Conservation (phyloP, 768 basidiomycete species). For the Leccinum olivaceopallidum region DNA sequence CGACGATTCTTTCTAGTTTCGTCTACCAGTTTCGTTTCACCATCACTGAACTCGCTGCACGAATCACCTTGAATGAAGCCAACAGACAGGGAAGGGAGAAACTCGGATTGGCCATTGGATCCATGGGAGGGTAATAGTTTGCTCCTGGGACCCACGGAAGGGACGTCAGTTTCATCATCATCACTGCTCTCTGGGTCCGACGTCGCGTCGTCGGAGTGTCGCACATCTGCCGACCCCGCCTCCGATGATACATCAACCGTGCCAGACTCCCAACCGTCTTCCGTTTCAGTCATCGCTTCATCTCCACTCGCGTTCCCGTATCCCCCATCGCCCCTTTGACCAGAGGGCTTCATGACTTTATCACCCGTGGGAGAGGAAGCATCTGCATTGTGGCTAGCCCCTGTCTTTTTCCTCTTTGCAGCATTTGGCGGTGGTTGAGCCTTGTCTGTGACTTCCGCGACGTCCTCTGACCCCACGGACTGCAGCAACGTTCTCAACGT, state of each 20-base stretch:
- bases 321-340: slow-evolving; percentile 20
- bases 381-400: background rate
- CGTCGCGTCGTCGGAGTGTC: slow-evolving; percentile 30
- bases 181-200: slow-evolving; percentile 24
- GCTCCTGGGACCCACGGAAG: slow-evolving; percentile 11
- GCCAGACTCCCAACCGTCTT: slow-evolving; percentile 45
- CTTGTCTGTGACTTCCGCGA: slow-evolving; percentile 13
- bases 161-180: slow-evolving; percentile 19
- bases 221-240: slow-evolving; percentile 5
- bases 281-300: slow-evolving; percentile 9
- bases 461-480: slow-evolving; percentile 15
- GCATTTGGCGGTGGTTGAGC: slow-evolving; percentile 12
- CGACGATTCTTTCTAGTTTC: slow-evolving; percentile 79
- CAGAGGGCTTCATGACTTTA: background rate
- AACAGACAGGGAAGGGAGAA: slow-evolving; percentile 85
- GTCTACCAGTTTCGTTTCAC: slow-evolving; percentile 54
- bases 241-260: slow-evolving; percentile 33
- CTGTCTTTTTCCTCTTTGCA: slow-evolving; percentile 15
- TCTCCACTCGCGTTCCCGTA: slow-evolving; percentile 22
- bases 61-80: slow-evolving; percentile 84
- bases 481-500: slow-evolving; percentile 47
- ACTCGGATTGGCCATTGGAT: slow-evolving; percentile 47
- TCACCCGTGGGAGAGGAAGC: background rate
- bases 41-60: slow-evolving; percentile 74
- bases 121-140: slow-evolving; percentile 27